Percentiles rank a stretch among this genome's conserved stretches.
Evolutionary conservation across 1,284 basidiomycete species (phyloP).

Genomic region (Vanrija humicola): DNA sequence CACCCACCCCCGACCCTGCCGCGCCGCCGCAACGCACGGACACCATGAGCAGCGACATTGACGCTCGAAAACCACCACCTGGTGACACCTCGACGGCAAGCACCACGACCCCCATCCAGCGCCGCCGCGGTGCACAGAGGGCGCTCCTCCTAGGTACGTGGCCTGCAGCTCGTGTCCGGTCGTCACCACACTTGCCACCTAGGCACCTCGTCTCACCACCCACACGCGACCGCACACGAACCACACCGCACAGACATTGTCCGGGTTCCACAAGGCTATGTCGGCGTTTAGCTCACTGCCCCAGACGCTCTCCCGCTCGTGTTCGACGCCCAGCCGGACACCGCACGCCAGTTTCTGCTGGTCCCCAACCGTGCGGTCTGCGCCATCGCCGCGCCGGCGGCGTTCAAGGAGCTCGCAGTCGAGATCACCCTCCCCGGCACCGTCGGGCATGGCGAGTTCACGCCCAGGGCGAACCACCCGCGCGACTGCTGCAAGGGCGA

Average conservation of each 20-base stretch:
- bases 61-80: too few species aligned
- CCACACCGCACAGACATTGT: background rate
- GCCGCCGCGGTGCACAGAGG: background rate
- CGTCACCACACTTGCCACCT: background rate
- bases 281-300: background rate
- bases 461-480: too few species aligned
- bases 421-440: constrained; percentile 13
- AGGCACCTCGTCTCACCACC: background rate
- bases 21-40: background rate
- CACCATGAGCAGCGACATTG: too few species aligned
- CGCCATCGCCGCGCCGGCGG: background rate
- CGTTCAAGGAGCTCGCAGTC: constrained; percentile 12
- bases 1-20: background rate
- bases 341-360: background rate
- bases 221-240: background rate
- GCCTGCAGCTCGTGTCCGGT: too few species aligned
- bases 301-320: constrained; percentile 12
- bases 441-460: background rate
- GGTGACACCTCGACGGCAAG: too few species aligned
- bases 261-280: too few species aligned
- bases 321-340: background rate
- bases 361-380: constrained; percentile 3
- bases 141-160: background rate
- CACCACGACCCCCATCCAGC: too few species aligned
- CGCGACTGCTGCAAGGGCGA: constrained; percentile 11